Conservation (phyloP, 225 moss, liverwort and hornwort species). For the Polytrichum formosum region DNA sequence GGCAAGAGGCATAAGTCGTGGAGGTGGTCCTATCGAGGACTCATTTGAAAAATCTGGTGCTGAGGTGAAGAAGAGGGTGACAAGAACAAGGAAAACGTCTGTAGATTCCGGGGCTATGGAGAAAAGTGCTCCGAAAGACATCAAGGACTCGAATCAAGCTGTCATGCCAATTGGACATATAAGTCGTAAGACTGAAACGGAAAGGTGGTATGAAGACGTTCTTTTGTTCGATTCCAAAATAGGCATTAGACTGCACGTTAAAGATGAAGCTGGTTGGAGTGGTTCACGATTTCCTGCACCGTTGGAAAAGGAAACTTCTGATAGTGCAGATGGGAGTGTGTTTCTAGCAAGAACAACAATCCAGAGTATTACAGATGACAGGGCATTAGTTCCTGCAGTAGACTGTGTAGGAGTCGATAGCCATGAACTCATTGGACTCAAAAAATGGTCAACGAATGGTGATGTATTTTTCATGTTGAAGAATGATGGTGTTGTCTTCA, state of each 20-base stretch:
- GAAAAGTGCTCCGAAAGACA: not conserved
- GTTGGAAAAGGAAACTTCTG: conserved; percentile 17
- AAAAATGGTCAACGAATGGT: not conserved
- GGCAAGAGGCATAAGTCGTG: not conserved
- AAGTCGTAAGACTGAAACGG: conserved; percentile 3
- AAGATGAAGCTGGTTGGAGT: conserved; percentile 3
- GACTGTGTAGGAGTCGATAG: conserved; percentile 17
- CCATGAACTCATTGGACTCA: conserved; percentile 21
- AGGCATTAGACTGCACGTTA: not conserved
- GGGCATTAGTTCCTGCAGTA: conserved; percentile 21
- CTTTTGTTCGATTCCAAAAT: not conserved
- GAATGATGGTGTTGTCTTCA: conserved; percentile 19
- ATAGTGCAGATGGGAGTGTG: conserved; percentile 3
- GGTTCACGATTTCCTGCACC: conserved; percentile 5
- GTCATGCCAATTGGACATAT: conserved; percentile 11
- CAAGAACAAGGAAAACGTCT: conserved; percentile 25
- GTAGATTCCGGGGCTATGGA: conserved; percentile 14
- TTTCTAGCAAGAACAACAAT: no score
- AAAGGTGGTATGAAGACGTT: conserved; percentile 7
- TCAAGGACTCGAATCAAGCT: conserved; percentile 15
- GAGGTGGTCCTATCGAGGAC: not conserved
- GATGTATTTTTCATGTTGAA: conserved; percentile 13
- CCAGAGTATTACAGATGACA: not conserved
- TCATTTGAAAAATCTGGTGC: not conserved
- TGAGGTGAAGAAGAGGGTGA: conserved; percentile 27